Base-by-base conservation (phyloP, 1,284 basidiomycete genomes). In the Trichosporon asahii region DNA sequence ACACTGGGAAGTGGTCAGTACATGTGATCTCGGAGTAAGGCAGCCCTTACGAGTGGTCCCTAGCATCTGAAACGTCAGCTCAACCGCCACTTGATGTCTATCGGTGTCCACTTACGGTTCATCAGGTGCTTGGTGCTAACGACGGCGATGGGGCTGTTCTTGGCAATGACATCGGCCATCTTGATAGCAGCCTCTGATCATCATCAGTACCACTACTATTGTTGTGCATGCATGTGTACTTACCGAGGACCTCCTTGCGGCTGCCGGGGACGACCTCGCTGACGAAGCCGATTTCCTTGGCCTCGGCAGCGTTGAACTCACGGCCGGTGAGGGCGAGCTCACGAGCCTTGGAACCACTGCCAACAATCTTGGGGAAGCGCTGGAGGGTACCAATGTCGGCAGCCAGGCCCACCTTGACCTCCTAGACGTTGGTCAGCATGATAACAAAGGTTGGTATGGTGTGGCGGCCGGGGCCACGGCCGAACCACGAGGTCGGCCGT, bases 381-480 rank as follows among this genome's bases (percentile, higher is more conserved):
- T 95, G 92, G 15, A 98, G 87, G 0, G 93, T 91, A 2, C 95
- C 95, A 64, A 96, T 90, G 80, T 97, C 95, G 1, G 95, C 92
- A 2, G 94, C 94, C 0, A 97, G 86, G 0, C 93, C 94, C 8
- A 94, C 88, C 77, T 95, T 93, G 8, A 94, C 91, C 87, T 98
- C 94, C 92, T 93, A 78, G 15, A 31, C 61, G 29, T 29, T 29
- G 64, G 15, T 66, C 63, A 66, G 53, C 53, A 21, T 29, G 31
- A 64, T 11, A 21, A 9, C 49, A 61, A 40, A 53, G 35, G 35
- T 37, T 12, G 35, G 35, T 53, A 9, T 15, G 15, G 27, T 60
- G 6, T 21, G 25, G 18, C 55, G 9, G 27, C 29, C 25, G 25
- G 35, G 31, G 31, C 31, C 31, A 33, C 31, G 31, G 31, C 31